Evolutionary conservation across 768 basidiomycete genomes (phyloP), one percentile per base, ranked within the genome.

Genomic region (Floccularia luteovirens): DNA sequence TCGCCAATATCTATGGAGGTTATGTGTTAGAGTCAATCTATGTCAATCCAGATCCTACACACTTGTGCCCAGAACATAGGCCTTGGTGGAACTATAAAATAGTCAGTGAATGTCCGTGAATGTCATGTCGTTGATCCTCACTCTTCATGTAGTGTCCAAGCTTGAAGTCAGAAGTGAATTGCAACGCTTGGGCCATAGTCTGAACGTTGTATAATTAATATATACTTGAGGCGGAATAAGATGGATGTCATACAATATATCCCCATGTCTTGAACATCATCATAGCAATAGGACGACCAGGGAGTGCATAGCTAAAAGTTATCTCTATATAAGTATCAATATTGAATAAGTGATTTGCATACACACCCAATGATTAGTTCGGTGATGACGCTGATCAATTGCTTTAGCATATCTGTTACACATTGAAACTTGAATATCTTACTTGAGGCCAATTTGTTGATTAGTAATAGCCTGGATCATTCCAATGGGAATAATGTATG

Each of bases 61-160:
- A 39, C 38, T 33, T 41, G 60, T 46, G 61, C 56, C 51, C 55
- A 62, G 53, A 80, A 80, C 69, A 81, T 76, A 5, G 67, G 60
- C 14, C 70, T 61, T 11, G 77, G 78, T 21, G 83, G 74, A 31
- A 85, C 68, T 65, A 44, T 74, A 69, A 74, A 41, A 21, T 31
- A 38, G 20, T 36, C 21, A 36, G 38, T 22, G 6, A 42, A 21
- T 14, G 36, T 41, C 25, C 19, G 45, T 20, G 31, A 43, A 25
- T 39, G 2, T 2, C 10, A 22, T 6, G 36, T 23, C 11, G 39
- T 12, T 17, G 4, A 38, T 37, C 36, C 74, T 69, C 71, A 46
- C 87, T 70, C 60, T 82, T 82, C 76, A 76, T 80, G 48, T 79
- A 77, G 49, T 82, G 82, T 4, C 79, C 82, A 19, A 83, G 67